phyloP scores from a whole-genome alignment of 2,329 filamentous ascomycete species.

The Botrytis galanthina region DNA sequence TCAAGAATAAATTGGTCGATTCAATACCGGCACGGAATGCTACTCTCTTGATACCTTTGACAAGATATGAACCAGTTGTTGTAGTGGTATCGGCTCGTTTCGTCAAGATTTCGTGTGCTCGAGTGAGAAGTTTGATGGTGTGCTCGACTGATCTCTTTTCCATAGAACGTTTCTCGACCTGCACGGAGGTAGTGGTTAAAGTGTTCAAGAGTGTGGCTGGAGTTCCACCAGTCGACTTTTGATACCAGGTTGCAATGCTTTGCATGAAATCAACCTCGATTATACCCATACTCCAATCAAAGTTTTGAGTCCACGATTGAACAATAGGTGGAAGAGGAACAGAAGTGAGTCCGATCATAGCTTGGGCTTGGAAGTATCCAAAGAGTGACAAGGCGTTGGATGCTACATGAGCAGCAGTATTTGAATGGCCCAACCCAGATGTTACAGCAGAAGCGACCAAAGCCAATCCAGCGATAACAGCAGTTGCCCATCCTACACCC shows the following conservation, averaged over 20 bases:
- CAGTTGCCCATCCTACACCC: slow-evolving; percentile 85
- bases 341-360: slow-evolving; percentile 81
- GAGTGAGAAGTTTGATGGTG: slow-evolving; percentile 35
- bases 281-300: slow-evolving; percentile 97
- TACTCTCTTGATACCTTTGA: slow-evolving; percentile 84
- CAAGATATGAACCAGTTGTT: slow-evolving; percentile 55
- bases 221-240: slow-evolving; percentile 84
- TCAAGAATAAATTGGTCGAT: slow-evolving; percentile 89
- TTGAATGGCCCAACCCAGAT: slow-evolving; percentile 86
- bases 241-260: slow-evolving; percentile 89
- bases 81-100: slow-evolving; percentile 55
- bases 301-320: slow-evolving; percentile 92
- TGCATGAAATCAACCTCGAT: slow-evolving; percentile 87
- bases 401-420: slow-evolving; percentile 91
- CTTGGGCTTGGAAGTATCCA: slow-evolving; percentile 90
- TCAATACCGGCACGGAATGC: slow-evolving; percentile 85
- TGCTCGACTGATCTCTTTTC: slow-evolving; percentile 50
- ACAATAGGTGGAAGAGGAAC: slow-evolving; percentile 84
- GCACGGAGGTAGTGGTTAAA: slow-evolving; percentile 73
- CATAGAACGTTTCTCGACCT: slow-evolving; percentile 62
- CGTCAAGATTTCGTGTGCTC: slow-evolving; percentile 43
- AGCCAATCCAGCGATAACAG: slow-evolving; percentile 80
- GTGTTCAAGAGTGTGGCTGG: slow-evolving; percentile 76
- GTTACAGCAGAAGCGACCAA: slow-evolving; percentile 83
- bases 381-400: slow-evolving; percentile 93